A percentile compares a stretch with the other conserved stretches of the same genome.
Conservation (phyloP, 345 rosid species). For the Kandelia obovata region DNA sequence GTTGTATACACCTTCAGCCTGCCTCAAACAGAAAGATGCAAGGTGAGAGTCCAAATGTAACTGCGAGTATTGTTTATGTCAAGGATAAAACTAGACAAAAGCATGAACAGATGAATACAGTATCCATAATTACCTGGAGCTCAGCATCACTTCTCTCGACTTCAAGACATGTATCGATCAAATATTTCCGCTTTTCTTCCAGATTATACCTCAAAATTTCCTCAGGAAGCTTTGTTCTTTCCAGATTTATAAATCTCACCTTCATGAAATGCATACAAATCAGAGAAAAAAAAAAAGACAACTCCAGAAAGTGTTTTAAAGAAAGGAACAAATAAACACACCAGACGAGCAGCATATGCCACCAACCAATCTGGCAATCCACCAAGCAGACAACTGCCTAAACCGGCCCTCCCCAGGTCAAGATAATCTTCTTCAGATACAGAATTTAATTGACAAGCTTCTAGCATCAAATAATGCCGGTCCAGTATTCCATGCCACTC, state of each 20-base stretch:
- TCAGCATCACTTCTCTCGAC: conserved; percentile 99
- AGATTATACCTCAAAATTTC: conserved; percentile 88
- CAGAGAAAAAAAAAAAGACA: neutral
- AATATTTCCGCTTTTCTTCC: conserved; percentile 89
- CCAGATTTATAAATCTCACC: conserved; percentile 95
- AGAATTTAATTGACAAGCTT: conserved; percentile 75
- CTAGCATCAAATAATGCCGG: conserved; percentile 81
- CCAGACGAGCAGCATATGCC: conserved; percentile 95
- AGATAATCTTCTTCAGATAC: conserved; percentile 97
- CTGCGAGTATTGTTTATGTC: conserved; percentile 8
- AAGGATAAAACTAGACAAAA: neutral
- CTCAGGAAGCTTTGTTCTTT: conserved; percentile 93
- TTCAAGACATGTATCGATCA: conserved; percentile 64
- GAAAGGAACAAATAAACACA: conserved; percentile 29
- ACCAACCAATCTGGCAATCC: conserved; percentile 96
- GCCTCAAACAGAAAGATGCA: conserved; percentile 22
- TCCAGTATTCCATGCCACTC: conserved; percentile 91
- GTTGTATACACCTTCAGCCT: conserved; percentile 99
- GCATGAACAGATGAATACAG: conserved; percentile 5
- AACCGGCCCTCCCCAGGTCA: conserved; percentile 94
- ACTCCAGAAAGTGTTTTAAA: neutral
- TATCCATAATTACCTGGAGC: conserved; percentile 70
- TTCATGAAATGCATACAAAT: conserved; percentile 35
- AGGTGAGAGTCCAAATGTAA: conserved; percentile 26
- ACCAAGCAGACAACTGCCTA: conserved; percentile 97